Percentiles rank a stretch among this genome's conserved stretches.
These are phyloP conservation scores for Lineolata rhizophorae DNA, from an alignment of 495 filamentous ascomycete species.

Conservation along the genomic window DNA sequence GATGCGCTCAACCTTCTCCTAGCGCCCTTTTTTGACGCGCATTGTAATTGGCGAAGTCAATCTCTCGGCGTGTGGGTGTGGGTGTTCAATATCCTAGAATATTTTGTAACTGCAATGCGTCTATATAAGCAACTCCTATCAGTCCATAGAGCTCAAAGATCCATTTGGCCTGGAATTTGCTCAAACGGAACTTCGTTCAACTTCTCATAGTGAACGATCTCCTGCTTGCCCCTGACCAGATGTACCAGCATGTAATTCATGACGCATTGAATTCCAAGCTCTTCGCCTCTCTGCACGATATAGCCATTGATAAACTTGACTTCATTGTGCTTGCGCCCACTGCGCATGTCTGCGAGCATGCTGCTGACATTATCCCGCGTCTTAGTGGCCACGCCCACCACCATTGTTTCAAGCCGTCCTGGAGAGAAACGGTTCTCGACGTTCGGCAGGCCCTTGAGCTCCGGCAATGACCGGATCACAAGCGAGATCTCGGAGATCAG, in stretches of 20 bases:
- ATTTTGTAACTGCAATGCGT: too few relatives aligned
- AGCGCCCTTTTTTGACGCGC: too few relatives aligned
- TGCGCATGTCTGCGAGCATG: conserved; percentile 59
- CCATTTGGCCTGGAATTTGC: too few relatives aligned
- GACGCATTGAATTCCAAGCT: conserved; percentile 39
- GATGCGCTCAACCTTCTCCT: too few relatives aligned
- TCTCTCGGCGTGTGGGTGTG: too few relatives aligned
- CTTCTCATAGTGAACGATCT: conserved; percentile 20
- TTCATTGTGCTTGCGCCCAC: conserved; percentile 39
- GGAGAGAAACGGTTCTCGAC: conserved; percentile 30
- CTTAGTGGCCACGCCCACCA: conserved; percentile 32
- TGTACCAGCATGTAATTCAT: conserved; percentile 48
- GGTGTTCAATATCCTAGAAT: too few relatives aligned
- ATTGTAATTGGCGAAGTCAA: too few relatives aligned
- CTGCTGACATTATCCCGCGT: conserved; percentile 49
- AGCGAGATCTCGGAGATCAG: conserved; percentile 43
- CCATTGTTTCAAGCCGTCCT: conserved; percentile 31
- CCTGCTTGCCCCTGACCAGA: conserved; percentile 31
- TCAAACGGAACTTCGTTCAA: too few relatives aligned
- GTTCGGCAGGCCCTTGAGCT: conserved; percentile 39
- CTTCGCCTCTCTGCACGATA: conserved; percentile 44
- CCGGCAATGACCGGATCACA: conserved; percentile 41
- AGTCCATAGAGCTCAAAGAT: too few relatives aligned
- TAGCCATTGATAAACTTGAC: conserved; percentile 75
- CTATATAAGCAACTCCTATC: too few relatives aligned